phyloP scores from a whole-genome alignment of 176 grass and related monocot genomes.

The Rhipidocladum racemiflorum region DNA sequence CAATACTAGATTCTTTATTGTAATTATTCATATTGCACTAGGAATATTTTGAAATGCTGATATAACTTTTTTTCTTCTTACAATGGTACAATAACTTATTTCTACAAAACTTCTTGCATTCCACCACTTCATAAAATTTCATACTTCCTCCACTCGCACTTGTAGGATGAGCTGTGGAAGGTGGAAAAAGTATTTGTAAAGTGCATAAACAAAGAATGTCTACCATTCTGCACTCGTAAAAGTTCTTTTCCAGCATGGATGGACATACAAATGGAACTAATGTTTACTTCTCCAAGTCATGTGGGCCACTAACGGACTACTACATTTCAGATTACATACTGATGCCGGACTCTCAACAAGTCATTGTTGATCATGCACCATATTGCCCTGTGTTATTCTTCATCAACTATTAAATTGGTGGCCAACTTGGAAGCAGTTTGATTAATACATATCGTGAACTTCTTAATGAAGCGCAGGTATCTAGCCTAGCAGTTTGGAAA shows the following conservation, averaged over 20 bases:
- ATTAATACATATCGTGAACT: conserved; percentile 75
- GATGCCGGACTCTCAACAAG: conserved; percentile 33
- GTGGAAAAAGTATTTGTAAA: too few species aligned
- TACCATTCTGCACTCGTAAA: background rate
- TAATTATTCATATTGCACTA: background rate
- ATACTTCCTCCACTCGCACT: too few species aligned
- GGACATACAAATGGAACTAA: background rate
- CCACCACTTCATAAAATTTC: too few species aligned
- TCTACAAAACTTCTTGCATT: background rate
- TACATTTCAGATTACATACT: conserved; percentile 83
- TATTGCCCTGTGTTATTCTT: conserved; percentile 75
- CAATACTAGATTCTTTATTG: background rate
- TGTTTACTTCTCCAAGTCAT: conserved; percentile 5
- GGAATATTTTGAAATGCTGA: background rate
- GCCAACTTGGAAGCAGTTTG: conserved; percentile 80
- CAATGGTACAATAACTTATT: background rate
- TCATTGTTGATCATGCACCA: conserved; percentile 29
- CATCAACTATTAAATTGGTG: conserved; percentile 82
- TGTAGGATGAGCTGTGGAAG: too few species aligned
- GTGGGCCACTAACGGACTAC: conserved; percentile 45
- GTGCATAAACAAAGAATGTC: background rate
- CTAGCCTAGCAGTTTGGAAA: conserved; percentile 11
- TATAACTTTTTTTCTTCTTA: background rate
- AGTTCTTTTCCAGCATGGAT: conserved; percentile 36
- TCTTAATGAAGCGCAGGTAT: conserved; percentile 77